Base-by-base conservation (phyloP, 2,329 filamentous ascomycete genomes). In the Penicillium sp. region DNA sequence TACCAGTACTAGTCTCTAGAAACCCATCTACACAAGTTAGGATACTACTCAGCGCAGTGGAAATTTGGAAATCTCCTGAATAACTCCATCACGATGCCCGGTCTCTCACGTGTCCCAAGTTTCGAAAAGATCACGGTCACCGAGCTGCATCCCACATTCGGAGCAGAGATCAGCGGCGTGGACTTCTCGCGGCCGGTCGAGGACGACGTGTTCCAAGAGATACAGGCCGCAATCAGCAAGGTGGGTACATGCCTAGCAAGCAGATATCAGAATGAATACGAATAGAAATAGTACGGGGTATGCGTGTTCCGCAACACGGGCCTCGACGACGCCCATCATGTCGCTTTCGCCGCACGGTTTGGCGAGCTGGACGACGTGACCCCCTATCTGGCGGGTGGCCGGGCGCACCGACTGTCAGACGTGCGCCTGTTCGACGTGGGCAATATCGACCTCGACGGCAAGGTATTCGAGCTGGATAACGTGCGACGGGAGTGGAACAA, bases 361-460 rank as follows among this genome's bases (percentile, higher is more conserved):
- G 82, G 81, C 18, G 78, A 81, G 20, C 74, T 84, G 0, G 81
- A 84, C 65, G 77, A 82, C 60, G 74, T 81, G 28, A 74, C 67
- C 16, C 79, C 76, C 0, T 83, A 79, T 65, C 67, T 77, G 7
- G 67, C 66, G 1, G 69, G 55, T 9, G 79, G 76, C 14, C 74
- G 78, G 39, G 73, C 74, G 58, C 71, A 76, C 51, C 76, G 80
- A 18, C 76, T 80, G 54, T 59, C 66, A 2, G 73, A 77, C 53
- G 68, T 74, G 38, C 77, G 83, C 62, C 73, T 85, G 0, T 84
- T 84, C 62, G 82, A 85, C 56, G 80, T 80, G 0, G 74, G 78
- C 46, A 85, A 85, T 63, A 67, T 83, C 11, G 74, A 81, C 44
- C 70, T 72, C 2, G 74, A 81, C 38, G 76, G 76, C 40, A 65